Percentiles rank a stretch among this genome's conserved stretches.
These are phyloP conservation scores for Mycena pura DNA, from an alignment of 768 basidiomycete species.

Conservation along the genomic window DNA sequence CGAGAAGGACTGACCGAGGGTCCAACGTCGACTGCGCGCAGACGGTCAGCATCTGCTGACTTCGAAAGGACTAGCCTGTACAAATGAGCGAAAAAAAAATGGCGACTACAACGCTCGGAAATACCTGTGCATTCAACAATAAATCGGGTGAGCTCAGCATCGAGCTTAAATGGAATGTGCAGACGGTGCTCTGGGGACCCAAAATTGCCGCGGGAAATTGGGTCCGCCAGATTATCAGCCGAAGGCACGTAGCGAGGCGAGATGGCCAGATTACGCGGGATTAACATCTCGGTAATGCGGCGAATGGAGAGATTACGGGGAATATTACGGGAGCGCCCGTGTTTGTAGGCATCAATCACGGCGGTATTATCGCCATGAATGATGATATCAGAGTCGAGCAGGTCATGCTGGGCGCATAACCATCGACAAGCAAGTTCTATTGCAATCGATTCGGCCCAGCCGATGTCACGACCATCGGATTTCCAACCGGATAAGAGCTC, in stretches of 20 bases:
- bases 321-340: neutral
- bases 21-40: no score
- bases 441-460: constrained; percentile 39
- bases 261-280: constrained; percentile 22
- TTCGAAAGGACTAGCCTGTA: neutral
- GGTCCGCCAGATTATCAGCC: constrained; percentile 35
- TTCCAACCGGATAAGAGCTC: constrained; percentile 28
- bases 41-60: no score
- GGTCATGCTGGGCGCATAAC: constrained; percentile 5
- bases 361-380: neutral
- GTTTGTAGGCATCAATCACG: neutral
- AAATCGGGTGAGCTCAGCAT: constrained; percentile 18
- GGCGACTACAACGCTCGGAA: no score
- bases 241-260: constrained; percentile 34
- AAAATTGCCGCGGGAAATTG: constrained; percentile 27
- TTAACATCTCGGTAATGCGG: constrained; percentile 6
- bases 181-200: constrained; percentile 1
- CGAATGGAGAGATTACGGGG: neutral
- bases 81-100: neutral
- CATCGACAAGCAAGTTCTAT: constrained; percentile 29
- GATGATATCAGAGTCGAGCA: neutral
- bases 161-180: constrained; percentile 12
- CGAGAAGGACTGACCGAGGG: neutral
- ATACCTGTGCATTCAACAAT: neutral
- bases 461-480: constrained; percentile 32